Conservation (phyloP, 169 alveolate genomes). For the Cryptosporidium viatorum region DNA sequence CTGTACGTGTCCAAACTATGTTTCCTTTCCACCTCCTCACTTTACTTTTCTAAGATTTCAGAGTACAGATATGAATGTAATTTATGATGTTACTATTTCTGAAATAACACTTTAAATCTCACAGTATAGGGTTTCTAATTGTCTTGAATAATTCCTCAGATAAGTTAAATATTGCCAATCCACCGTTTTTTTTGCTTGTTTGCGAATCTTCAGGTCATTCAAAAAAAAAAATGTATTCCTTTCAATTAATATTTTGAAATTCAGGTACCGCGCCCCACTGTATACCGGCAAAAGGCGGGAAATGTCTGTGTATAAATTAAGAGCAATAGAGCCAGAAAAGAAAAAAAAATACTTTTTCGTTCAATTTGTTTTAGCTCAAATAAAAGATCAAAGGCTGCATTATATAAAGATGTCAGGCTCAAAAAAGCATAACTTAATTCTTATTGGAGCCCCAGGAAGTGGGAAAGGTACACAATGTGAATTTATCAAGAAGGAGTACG, state of each 20-base stretch:
- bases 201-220: background rate
- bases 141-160: background rate
- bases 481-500: conserved; percentile 80
- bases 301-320: too few species aligned
- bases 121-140: background rate
- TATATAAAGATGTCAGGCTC: background rate
- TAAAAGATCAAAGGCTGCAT: background rate
- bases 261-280: background rate
- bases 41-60: too few species aligned
- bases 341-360: background rate
- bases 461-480: conserved; percentile 92
- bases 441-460: conserved; percentile 89
- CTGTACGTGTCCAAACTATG: background rate
- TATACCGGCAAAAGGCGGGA: background rate
- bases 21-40: background rate
- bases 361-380: background rate
- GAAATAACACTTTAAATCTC: background rate
- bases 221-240: background rate
- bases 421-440: conserved; percentile 75
- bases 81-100: background rate
- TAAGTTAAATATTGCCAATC: background rate
- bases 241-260: too few species aligned
- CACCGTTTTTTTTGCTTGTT: background rate
- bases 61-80: background rate
- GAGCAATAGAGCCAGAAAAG: background rate